These are phyloP conservation scores for Apiotrichum siamense DNA, from an alignment of 1,284 basidiomycete species.

Conservation along the genomic window DNA sequence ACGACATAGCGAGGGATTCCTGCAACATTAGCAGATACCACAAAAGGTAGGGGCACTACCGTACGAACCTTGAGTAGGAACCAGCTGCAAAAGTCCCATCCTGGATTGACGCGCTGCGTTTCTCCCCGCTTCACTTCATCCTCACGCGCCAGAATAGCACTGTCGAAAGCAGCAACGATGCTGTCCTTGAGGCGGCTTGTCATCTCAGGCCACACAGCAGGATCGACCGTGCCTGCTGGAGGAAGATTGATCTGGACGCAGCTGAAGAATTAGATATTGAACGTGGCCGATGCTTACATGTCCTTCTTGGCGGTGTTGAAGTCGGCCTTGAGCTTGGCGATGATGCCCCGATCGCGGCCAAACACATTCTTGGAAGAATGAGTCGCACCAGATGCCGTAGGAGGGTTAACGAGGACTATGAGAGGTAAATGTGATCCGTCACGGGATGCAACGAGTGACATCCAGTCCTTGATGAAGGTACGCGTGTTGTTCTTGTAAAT, in stretches of 20 bases:
- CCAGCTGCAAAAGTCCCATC: constrained; percentile 96
- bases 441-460: constrained; percentile 58
- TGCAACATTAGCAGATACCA: constrained; percentile 42
- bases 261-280: constrained; percentile 46
- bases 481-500: constrained; percentile 68
- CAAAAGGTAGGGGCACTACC: not conserved
- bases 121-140: constrained; percentile 85
- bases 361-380: constrained; percentile 54
- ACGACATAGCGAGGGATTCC: constrained; percentile 90
- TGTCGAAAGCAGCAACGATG: constrained; percentile 72
- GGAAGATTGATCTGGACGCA: constrained; percentile 62
- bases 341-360: constrained; percentile 52
- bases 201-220: constrained; percentile 81
- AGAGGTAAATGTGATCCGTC: constrained; percentile 78
- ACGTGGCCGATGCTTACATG: constrained; percentile 53
- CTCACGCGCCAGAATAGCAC: constrained; percentile 67
- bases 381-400: constrained; percentile 34
- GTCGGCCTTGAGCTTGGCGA: constrained; percentile 88
- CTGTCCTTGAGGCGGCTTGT: constrained; percentile 85
- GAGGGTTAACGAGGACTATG: constrained; percentile 68
- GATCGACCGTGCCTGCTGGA: constrained; percentile 50
- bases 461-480: constrained; percentile 89
- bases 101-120: constrained; percentile 75
- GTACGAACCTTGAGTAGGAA: constrained; percentile 82
- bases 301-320: constrained; percentile 87